Conservation (phyloP, 768 basidiomycete genomes). For the Neoboletus magnificus region DNA sequence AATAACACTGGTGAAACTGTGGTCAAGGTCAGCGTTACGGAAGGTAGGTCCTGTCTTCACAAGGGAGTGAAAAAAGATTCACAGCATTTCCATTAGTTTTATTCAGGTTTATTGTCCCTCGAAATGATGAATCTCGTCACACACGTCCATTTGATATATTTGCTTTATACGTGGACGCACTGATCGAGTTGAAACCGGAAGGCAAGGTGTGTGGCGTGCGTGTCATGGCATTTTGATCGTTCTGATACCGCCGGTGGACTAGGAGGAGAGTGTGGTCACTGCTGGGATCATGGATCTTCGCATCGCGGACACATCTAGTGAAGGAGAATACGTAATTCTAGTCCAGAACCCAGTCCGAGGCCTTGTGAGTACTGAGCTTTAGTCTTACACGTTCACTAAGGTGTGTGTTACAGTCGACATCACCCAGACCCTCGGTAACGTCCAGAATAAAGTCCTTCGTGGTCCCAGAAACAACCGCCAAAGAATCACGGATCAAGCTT, state of each 20-base stretch:
- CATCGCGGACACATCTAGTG: constrained; percentile 45
- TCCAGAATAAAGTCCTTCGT: constrained; percentile 64
- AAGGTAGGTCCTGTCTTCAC: constrained; percentile 32
- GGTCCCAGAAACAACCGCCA: constrained; percentile 58
- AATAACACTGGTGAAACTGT: constrained; percentile 40
- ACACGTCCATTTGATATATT: constrained; percentile 52
- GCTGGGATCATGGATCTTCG: constrained; percentile 60
- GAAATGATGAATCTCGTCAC: constrained; percentile 30
- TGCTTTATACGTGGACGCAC: constrained; percentile 59
- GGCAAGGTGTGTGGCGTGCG: constrained; percentile 52
- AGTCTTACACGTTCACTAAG: background rate
- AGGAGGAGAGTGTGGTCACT: constrained; percentile 73
- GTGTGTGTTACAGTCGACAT: constrained; percentile 35
- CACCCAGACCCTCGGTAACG: constrained; percentile 53
- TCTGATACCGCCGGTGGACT: constrained; percentile 3
- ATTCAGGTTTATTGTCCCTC: constrained; percentile 50
- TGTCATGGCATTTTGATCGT: background rate
- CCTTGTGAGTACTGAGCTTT: constrained; percentile 44
- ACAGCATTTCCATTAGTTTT: constrained; percentile 26
- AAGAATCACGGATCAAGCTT: constrained; percentile 73
- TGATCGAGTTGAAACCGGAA: constrained; percentile 66
- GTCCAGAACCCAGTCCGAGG: constrained; percentile 53
- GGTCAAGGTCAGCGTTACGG: constrained; percentile 47
- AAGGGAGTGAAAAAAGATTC: background rate
- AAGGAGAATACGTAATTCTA: constrained; percentile 41